Percentiles rank a stretch among this genome's conserved stretches.
These are phyloP conservation scores for Iodosphaeria phyllophila DNA, from an alignment of 2,329 filamentous ascomycete species.

Conservation along the genomic window DNA sequence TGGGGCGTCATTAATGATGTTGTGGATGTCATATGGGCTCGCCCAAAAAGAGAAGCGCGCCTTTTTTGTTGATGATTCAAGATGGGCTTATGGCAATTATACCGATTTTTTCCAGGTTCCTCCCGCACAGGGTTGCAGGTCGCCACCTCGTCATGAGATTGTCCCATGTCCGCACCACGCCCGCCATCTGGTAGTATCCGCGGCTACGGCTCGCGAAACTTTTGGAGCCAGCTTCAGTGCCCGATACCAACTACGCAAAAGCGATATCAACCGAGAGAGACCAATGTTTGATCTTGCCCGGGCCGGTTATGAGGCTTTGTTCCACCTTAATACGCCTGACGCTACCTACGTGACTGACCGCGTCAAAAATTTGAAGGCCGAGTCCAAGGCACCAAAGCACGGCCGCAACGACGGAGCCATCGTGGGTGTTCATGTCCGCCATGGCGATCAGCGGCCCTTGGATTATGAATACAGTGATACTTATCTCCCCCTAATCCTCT, in stretches of 20 bases:
- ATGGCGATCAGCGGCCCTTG: slow-evolving; percentile 59
- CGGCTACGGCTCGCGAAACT: slow-evolving; percentile 42
- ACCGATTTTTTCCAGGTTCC: slow-evolving; percentile 52
- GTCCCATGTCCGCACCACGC: slow-evolving; percentile 64
- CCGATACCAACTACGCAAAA: slow-evolving; percentile 28
- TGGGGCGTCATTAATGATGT: slow-evolving; percentile 54
- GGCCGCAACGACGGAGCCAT: slow-evolving; percentile 29
- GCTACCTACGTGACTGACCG: slow-evolving; percentile 43
- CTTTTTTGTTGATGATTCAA: slow-evolving; percentile 73
- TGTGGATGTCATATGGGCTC: slow-evolving; percentile 74
- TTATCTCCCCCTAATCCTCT: slow-evolving; percentile 59
- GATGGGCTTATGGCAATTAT: slow-evolving; percentile 69
- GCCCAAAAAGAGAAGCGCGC: slow-evolving; percentile 53
- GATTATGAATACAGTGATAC: slow-evolving; percentile 61
- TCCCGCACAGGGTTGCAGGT: slow-evolving; percentile 44
- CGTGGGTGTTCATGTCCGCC: slow-evolving; percentile 62
- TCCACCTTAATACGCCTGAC: slow-evolving; percentile 49
- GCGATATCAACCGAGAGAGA: slow-evolving; percentile 30
- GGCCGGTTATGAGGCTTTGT: slow-evolving; percentile 54
- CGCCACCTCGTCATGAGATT: slow-evolving; percentile 57
- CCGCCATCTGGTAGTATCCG: slow-evolving; percentile 55
- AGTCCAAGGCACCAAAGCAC: slow-evolving; percentile 21
- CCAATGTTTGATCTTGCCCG: slow-evolving; percentile 51
- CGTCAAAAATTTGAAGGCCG: slow-evolving; percentile 31
- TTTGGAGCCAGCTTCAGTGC: slow-evolving; percentile 42